Percentiles rank a stretch among this genome's conserved stretches.
Conservation (phyloP, 371 early-diverging fungal genomes). For the Sporodiniella umbellata region DNA sequence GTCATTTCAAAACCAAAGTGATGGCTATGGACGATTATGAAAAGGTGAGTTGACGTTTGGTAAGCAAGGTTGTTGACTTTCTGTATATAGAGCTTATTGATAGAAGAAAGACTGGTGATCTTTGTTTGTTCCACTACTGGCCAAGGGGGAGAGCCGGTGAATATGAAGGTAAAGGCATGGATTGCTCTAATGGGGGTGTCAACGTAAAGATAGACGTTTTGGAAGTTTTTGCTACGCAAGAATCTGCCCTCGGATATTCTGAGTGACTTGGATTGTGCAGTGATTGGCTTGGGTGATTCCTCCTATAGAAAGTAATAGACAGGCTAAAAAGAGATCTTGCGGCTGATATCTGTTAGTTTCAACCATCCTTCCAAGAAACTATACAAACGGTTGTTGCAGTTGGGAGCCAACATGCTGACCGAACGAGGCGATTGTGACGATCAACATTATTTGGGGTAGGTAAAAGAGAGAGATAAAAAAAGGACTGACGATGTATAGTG, state of each 20-base stretch:
- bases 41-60: slow-evolving; percentile 51
- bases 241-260: slow-evolving; percentile 67
- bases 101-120: slow-evolving; percentile 67
- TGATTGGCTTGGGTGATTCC: slow-evolving; percentile 95
- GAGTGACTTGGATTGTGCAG: slow-evolving; percentile 67
- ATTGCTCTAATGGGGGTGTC: too few species aligned
- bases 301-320: slow-evolving; percentile 75
- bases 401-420: slow-evolving; percentile 81
- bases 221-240: slow-evolving; percentile 86
- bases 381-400: slow-evolving; percentile 78
- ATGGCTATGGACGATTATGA: slow-evolving; percentile 82
- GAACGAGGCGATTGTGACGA: slow-evolving; percentile 93
- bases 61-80: too few species aligned
- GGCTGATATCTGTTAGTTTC: slow-evolving; percentile 56
- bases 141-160: slow-evolving; percentile 89
- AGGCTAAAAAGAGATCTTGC: neutral
- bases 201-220: slow-evolving; percentile 55
- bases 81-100: slow-evolving; percentile 51
- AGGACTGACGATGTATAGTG: slow-evolving; percentile 25
- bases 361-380: slow-evolving; percentile 96
- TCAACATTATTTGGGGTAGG: slow-evolving; percentile 92
- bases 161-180: slow-evolving; percentile 91
- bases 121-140: slow-evolving; percentile 95
- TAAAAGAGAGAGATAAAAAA: neutral
- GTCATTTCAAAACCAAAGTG: slow-evolving; percentile 64